Evolutionary conservation across 495 filamentous ascomycete species (phyloP).

Genomic region (Hypomontagnella submonticulosa): DNA sequence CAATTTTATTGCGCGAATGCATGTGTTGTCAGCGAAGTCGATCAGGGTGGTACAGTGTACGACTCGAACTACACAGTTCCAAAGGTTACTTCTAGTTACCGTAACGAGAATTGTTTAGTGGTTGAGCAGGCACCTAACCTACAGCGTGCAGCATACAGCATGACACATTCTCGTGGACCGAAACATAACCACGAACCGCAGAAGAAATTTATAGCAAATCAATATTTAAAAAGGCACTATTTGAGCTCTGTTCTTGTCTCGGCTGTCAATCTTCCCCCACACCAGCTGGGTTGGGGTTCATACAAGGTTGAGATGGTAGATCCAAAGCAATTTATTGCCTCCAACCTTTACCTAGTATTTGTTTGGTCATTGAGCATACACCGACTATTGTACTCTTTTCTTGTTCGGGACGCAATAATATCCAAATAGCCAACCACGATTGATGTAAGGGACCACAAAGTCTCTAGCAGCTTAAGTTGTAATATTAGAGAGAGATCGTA

Average conservation of each 20-base stretch:
- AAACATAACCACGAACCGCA: neutral
- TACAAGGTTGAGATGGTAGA: slow-evolving; percentile 8
- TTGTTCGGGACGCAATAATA: slow-evolving; percentile 24
- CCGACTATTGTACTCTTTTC: slow-evolving; percentile 36
- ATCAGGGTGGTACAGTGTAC: slow-evolving; percentile 13
- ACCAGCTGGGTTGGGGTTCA: slow-evolving; percentile 41
- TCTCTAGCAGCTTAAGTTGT: slow-evolving; percentile 34
- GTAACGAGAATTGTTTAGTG: slow-evolving; percentile 5
- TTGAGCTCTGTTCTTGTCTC: slow-evolving; percentile 29
- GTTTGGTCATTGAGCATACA: slow-evolving; percentile 10
- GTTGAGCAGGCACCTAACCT: neutral
- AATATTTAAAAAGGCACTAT: slow-evolving; percentile 3
- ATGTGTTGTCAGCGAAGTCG: slow-evolving; percentile 22
- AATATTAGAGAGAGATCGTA: slow-evolving; percentile 32
- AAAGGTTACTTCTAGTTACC: slow-evolving; percentile 5
- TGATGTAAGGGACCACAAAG: slow-evolving; percentile 31
- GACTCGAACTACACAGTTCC: slow-evolving; percentile 20
- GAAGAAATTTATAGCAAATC: neutral
- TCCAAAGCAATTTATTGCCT: slow-evolving; percentile 22
- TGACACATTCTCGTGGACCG: neutral
- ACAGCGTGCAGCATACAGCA: neutral
- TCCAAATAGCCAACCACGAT: slow-evolving; percentile 24
- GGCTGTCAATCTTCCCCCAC: slow-evolving; percentile 30
- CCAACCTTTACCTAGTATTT: slow-evolving; percentile 4
- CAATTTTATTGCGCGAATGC: slow-evolving; percentile 19